Evolutionary conservation across 495 filamentous ascomycete species (phyloP).

Genomic region (Bombardia bombarda): DNA sequence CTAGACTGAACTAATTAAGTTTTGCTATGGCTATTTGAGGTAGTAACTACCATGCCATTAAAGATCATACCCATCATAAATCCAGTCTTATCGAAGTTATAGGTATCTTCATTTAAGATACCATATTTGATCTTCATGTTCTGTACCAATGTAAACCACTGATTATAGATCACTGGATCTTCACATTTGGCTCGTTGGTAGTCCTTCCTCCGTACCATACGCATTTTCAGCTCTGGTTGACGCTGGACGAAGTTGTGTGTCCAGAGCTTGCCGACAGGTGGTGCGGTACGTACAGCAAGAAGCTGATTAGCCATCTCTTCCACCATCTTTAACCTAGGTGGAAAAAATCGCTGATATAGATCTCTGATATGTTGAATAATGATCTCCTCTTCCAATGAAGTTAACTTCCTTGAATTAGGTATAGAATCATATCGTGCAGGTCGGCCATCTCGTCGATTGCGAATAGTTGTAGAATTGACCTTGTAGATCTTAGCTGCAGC

Average conservation of each 20-base stretch:
- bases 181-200: not conserved
- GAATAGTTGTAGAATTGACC: not conserved
- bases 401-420: not conserved
- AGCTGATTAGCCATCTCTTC: not conserved
- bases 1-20: not conserved
- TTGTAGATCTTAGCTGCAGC: not conserved
- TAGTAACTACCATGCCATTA: not conserved
- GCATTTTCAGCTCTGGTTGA: not conserved
- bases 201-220: not conserved
- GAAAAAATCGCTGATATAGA: not conserved
- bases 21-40: conserved; percentile 1
- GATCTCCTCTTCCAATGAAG: not conserved
- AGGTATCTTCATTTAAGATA: not conserved
- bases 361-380: not conserved
- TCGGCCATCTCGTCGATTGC: not conserved
- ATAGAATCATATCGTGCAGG: not conserved
- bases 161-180: not conserved
- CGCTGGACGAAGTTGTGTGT: not conserved
- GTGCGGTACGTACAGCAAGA: not conserved
- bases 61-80: conserved; percentile 2
- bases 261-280: not conserved
- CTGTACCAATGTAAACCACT: not conserved
- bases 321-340: not conserved
- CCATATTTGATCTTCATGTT: not conserved
- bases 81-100: conserved; percentile 1